These are phyloP conservation scores for Geoglossum cookeanum DNA, from an alignment of 2,329 filamentous ascomycete species.

Conservation along the genomic window DNA sequence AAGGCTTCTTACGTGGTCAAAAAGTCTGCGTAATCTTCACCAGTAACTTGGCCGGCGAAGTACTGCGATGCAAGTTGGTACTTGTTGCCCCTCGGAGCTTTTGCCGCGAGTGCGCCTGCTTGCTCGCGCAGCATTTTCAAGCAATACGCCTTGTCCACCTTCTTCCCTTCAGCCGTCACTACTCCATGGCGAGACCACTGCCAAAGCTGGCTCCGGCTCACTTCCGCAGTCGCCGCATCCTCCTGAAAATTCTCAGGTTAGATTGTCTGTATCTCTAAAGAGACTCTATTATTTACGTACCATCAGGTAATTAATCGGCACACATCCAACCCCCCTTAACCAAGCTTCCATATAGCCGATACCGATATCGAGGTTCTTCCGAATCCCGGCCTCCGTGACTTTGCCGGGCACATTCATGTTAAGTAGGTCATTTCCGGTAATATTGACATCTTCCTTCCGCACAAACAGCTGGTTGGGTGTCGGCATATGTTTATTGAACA, in stretches of 20 bases:
- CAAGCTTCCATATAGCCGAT: constrained; percentile 98
- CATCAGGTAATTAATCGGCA: constrained; percentile 97
- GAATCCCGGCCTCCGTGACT: constrained; percentile 85
- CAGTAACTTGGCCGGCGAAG: constrained; percentile 81
- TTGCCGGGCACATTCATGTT: constrained; percentile 95
- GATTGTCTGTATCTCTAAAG: not conserved
- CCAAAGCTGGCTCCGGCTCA: constrained; percentile 87
- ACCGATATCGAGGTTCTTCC: constrained; percentile 94
- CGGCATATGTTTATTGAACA: constrained; percentile 98
- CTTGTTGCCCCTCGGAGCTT: constrained; percentile 77
- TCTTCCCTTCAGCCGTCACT: constrained; percentile 71
- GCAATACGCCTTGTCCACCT: constrained; percentile 80
- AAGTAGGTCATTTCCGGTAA: constrained; percentile 74
- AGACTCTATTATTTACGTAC: constrained; percentile 17
- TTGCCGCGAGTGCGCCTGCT: constrained; percentile 51
- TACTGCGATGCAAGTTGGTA: constrained; percentile 80
- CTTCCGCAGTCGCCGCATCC: constrained; percentile 91
- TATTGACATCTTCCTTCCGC: constrained; percentile 71
- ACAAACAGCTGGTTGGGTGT: constrained; percentile 92
- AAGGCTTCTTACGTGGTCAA: constrained; percentile 49
- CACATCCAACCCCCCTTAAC: constrained; percentile 85
- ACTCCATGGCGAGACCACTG: constrained; percentile 71
- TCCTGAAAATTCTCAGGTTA: constrained; percentile 28
- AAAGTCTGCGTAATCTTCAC: constrained; percentile 96
- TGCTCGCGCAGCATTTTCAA: constrained; percentile 75